Conservation (phyloP, 805 yeast genomes). For the Scheffersomyces ergatensis region DNA sequence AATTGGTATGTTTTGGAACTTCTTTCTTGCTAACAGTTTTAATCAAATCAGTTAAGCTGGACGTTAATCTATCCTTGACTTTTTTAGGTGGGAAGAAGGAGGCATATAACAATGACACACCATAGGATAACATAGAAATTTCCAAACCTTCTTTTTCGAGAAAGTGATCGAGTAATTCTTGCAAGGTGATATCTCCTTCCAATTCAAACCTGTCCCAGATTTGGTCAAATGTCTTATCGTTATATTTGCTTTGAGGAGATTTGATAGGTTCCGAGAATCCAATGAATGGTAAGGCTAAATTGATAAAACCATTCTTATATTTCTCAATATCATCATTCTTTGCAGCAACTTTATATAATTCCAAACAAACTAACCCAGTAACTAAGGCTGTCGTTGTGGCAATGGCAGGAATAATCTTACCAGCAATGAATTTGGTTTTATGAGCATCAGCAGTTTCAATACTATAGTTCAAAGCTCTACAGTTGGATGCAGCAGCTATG, state of each 20-base stretch:
- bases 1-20: conserved; percentile 67
- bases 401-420: conserved; percentile 97
- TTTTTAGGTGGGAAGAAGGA: conserved; percentile 93
- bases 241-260: conserved; percentile 79
- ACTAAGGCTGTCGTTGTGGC: conserved; percentile 99
- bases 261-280: conserved; percentile 96
- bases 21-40: conserved; percentile 85
- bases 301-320: conserved; percentile 89
- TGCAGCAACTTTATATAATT: conserved; percentile 85
- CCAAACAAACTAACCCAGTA: conserved; percentile 91
- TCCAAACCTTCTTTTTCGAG: conserved; percentile 80
- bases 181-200: conserved; percentile 71
- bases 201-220: conserved; percentile 96
- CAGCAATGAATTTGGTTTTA: conserved; percentile 96
- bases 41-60: conserved; percentile 72
- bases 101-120: conserved; percentile 86
- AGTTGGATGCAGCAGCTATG: conserved; percentile 91
- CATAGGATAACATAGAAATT: conserved; percentile 88
- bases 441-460: conserved; percentile 86
- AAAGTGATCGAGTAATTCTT: conserved; percentile 71
- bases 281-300: conserved; percentile 90
- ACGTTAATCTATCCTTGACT: conserved; percentile 67
- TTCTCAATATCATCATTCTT: conserved; percentile 72
- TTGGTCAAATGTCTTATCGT: conserved; percentile 73
- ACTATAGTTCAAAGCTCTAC: conserved; percentile 89